Conservation (phyloP, 306 rosid species). For the Glycyrrhiza uralensis region DNA sequence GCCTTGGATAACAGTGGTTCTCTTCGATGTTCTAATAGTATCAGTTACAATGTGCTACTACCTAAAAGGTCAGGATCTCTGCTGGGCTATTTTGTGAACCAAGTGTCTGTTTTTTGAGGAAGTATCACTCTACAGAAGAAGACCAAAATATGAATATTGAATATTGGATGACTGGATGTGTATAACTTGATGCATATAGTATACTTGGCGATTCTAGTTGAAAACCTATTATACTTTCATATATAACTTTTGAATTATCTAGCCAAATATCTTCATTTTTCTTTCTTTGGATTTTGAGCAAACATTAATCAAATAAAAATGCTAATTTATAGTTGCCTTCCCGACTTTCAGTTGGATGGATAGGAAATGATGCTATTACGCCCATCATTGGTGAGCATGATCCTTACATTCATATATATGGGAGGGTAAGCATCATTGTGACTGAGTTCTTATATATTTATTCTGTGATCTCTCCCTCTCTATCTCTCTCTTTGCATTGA, state of each 20-base stretch:
- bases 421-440: slow-evolving; percentile 60
- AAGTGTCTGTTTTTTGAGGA: neutral
- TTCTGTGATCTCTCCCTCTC: neutral
- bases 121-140: neutral
- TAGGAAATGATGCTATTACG: slow-evolving; percentile 81
- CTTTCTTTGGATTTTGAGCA: slow-evolving; percentile 7
- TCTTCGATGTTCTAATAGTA: slow-evolving; percentile 70
- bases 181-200: neutral
- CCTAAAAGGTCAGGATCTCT: slow-evolving; percentile 71
- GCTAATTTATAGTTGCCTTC: slow-evolving; percentile 33
- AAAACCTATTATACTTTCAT: slow-evolving; percentile 1
- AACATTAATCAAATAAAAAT: neutral
- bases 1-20: slow-evolving; percentile 92
- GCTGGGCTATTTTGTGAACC: slow-evolving; percentile 2
- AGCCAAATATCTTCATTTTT: slow-evolving; percentile 1
- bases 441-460: neutral
- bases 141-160: neutral
- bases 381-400: slow-evolving; percentile 90
- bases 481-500: neutral
- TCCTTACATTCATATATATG: slow-evolving; percentile 67
- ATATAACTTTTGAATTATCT: neutral
- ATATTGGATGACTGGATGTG: neutral
- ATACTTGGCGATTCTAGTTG: neutral
- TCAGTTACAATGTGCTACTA: slow-evolving; percentile 84
- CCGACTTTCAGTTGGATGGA: slow-evolving; percentile 84